Evolutionary conservation across 1,284 basidiomycete genomes (phyloP).

Genomic region (Rhodotorula sp.): DNA sequence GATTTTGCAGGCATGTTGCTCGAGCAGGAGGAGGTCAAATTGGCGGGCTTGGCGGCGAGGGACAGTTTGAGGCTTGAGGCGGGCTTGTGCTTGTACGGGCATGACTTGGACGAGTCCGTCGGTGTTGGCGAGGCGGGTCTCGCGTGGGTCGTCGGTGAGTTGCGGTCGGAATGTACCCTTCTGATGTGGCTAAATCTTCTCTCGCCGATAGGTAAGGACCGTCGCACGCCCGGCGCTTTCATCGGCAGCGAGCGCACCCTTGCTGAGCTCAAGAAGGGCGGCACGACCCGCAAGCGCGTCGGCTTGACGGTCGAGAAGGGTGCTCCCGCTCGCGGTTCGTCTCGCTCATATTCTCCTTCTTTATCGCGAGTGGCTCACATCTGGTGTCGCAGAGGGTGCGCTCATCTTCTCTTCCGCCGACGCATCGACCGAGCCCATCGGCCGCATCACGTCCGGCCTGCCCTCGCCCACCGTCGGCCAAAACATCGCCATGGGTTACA

Average conservation of each 20-base stretch:
- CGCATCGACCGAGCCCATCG: conserved; percentile 60
- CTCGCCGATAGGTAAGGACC: conserved; percentile 65
- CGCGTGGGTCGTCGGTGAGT: conserved; percentile 83
- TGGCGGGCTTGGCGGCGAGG: conserved; percentile 87
- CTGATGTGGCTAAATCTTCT: background rate
- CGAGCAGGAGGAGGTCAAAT: conserved; percentile 62
- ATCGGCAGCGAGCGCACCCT: conserved; percentile 79
- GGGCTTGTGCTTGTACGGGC: conserved; percentile 96
- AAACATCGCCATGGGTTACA: conserved; percentile 97
- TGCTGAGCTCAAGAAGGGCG: conserved; percentile 74
- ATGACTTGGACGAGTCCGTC: conserved; percentile 84
- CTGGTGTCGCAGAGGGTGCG: conserved; percentile 67
- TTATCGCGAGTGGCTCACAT: background rate
- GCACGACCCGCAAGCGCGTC: conserved; percentile 71
- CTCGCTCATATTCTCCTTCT: background rate
- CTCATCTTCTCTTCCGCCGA: conserved; percentile 64
- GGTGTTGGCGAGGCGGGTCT: conserved; percentile 81
- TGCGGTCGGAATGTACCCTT: background rate
- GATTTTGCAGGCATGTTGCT: conserved; percentile 31
- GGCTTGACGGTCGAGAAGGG: conserved; percentile 76
- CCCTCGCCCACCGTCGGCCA: conserved; percentile 85
- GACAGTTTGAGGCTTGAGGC: conserved; percentile 93
- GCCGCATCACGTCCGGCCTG: conserved; percentile 86
- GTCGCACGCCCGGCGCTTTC: conserved; percentile 66
- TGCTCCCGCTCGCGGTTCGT: conserved; percentile 67